Evolutionary conservation across 352 stramenopile genomes (phyloP).

Genomic region (Phytophthora litchii): DNA sequence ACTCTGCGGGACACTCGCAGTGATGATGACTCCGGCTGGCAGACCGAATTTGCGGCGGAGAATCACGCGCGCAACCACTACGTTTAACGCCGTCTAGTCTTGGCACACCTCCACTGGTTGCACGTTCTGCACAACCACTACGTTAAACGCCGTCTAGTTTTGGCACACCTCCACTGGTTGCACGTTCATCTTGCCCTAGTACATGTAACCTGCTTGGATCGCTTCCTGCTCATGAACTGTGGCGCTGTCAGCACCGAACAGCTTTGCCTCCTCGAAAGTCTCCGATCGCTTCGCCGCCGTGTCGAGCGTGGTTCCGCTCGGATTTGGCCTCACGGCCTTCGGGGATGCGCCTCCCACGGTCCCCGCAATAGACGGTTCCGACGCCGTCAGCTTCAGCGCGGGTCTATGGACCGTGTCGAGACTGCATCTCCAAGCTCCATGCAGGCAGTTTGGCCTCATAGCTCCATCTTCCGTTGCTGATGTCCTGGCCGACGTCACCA

Average conservation of each 20-base stretch:
- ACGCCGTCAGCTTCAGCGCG: slow-evolving; percentile 2
- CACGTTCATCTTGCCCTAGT: background rate
- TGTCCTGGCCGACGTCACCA: background rate
- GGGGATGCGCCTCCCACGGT: slow-evolving; percentile 32
- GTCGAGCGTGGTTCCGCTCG: slow-evolving; percentile 13
- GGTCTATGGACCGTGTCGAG: slow-evolving; percentile 1
- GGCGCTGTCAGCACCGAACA: background rate
- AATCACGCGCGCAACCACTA: background rate
- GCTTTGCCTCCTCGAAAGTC: slow-evolving; percentile 2
- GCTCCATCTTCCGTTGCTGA: background rate
- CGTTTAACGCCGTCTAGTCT: slow-evolving; percentile 20
- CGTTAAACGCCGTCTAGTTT: slow-evolving; percentile 19
- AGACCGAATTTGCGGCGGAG: slow-evolving; percentile 4
- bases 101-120: slow-evolving; percentile 7
- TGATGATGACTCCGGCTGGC: slow-evolving; percentile 25
- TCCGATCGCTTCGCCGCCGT: background rate
- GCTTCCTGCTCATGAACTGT: background rate
- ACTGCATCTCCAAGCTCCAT: background rate
- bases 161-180: slow-evolving; percentile 7
- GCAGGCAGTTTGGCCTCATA: background rate
- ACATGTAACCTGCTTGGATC: background rate
- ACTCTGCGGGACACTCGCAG: slow-evolving; percentile 13
- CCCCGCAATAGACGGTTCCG: slow-evolving; percentile 29
- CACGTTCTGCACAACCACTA: slow-evolving; percentile 5
- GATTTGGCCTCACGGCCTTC: slow-evolving; percentile 22